These are phyloP conservation scores for Actinomucor elegans DNA, from an alignment of 371 early-diverging fungal species.

Conservation along the genomic window DNA sequence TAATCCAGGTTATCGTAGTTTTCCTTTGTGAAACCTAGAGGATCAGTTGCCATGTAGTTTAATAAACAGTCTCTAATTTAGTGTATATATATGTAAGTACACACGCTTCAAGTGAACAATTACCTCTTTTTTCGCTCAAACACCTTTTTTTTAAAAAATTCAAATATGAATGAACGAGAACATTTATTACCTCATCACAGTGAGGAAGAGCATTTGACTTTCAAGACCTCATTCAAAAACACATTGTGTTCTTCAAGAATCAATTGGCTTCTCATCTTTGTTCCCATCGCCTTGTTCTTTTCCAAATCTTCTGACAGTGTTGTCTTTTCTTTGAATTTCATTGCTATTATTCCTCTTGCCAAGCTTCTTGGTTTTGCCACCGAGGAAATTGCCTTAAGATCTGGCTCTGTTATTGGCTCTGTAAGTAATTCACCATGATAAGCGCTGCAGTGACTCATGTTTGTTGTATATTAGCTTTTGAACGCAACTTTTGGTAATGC, in stretches of 20 bases:
- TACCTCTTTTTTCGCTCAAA: neutral
- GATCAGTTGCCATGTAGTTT: too few relatives aligned
- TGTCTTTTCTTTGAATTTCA: constrained; percentile 86
- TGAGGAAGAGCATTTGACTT: constrained; percentile 22
- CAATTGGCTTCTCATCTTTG: constrained; percentile 70
- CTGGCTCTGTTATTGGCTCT: constrained; percentile 39
- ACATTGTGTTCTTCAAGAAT: constrained; percentile 47
- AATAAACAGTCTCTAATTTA: too few relatives aligned
- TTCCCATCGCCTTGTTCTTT: constrained; percentile 80
- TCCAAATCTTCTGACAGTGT: constrained; percentile 30
- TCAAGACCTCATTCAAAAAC: constrained; percentile 36
- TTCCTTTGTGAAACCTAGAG: too few relatives aligned
- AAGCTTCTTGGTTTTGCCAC: constrained; percentile 61
- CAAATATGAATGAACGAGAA: constrained; percentile 32
- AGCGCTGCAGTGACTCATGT: too few relatives aligned
- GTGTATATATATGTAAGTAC: too few relatives aligned
- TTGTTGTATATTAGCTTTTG: constrained; percentile 28
- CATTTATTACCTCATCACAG: constrained; percentile 22
- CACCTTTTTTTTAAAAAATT: neutral
- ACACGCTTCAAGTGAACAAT: too few relatives aligned
- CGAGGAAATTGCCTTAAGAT: constrained; percentile 31
- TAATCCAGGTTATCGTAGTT: too few relatives aligned
- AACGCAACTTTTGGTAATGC: constrained; percentile 68
- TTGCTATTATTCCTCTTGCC: constrained; percentile 92
- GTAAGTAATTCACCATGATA: too few relatives aligned